A percentile compares a stretch with the other conserved stretches of the same genome.
Conservation (phyloP, 805 yeast genomes). For the Wickerhamomyces mucosus region DNA sequence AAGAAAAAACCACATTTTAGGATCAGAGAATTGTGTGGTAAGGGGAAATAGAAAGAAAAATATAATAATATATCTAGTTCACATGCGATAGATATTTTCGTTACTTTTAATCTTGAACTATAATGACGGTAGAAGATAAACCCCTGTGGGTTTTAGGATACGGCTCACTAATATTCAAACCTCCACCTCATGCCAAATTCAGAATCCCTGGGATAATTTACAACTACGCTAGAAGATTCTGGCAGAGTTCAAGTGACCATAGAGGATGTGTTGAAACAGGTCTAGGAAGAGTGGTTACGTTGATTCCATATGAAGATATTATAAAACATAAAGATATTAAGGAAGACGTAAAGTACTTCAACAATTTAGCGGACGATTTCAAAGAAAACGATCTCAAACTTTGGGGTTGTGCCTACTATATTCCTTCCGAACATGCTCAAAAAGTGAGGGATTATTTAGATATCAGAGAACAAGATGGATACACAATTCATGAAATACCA, state of each 20-base stretch:
- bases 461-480: slow-evolving; percentile 83
- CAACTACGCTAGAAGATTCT: slow-evolving; percentile 76
- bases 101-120: too few relatives aligned
- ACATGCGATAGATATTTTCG: too few relatives aligned
- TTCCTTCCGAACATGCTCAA: slow-evolving; percentile 51
- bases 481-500: slow-evolving; percentile 56
- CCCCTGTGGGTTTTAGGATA: slow-evolving; percentile 82
- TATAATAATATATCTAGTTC: too few relatives aligned
- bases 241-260: slow-evolving; percentile 90
- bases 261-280: slow-evolving; percentile 66
- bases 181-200: slow-evolving; percentile 64
- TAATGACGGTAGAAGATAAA: too few relatives aligned
- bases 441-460: slow-evolving; percentile 65
- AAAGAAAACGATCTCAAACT: slow-evolving; percentile 39
- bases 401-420: slow-evolving; percentile 80
- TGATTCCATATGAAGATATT: slow-evolving; percentile 52
- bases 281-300: slow-evolving; percentile 89
- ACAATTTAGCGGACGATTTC: slow-evolving; percentile 19
- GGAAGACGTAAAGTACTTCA: slow-evolving; percentile 28
- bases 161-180: slow-evolving; percentile 83
- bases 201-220: slow-evolving; percentile 62
- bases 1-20: too few relatives aligned
- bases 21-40: too few relatives aligned
- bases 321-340: slow-evolving; percentile 30
- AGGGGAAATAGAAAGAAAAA: too few relatives aligned